phyloP scores from a whole-genome alignment of 2,329 filamentous ascomycete species.

The Epichloe bromicola region DNA sequence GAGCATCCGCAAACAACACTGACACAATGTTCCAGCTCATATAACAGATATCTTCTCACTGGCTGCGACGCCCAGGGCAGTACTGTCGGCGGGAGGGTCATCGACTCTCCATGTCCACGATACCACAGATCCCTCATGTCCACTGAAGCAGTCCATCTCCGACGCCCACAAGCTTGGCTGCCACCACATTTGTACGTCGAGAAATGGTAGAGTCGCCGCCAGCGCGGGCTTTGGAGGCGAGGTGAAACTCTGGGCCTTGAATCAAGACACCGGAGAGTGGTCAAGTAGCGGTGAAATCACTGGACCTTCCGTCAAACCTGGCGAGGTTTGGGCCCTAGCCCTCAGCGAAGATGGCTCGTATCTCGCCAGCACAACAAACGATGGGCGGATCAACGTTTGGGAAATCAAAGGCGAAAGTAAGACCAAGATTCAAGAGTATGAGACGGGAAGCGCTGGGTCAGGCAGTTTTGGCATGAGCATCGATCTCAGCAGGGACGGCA shows the following conservation, averaged over 20 bases:
- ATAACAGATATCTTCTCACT: constrained; percentile 74
- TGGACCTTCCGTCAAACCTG: constrained; percentile 38
- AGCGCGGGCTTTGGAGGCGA: constrained; percentile 85
- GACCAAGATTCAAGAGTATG: constrained; percentile 65
- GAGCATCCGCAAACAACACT: neutral
- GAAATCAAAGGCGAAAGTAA: constrained; percentile 44
- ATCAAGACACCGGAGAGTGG: constrained; percentile 44
- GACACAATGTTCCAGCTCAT: constrained; percentile 45
- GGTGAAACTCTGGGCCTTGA: constrained; percentile 65
- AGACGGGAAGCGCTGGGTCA: constrained; percentile 57
- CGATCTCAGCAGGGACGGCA: constrained; percentile 67
- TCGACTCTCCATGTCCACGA: constrained; percentile 72
- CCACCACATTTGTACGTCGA: constrained; percentile 69
- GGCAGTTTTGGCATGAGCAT: constrained; percentile 85
- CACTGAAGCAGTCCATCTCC: constrained; percentile 65
- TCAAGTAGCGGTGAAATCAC: constrained; percentile 27
- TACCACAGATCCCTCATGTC: constrained; percentile 57
- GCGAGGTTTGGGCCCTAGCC: constrained; percentile 77
- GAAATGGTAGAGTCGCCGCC: constrained; percentile 58
- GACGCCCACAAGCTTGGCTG: constrained; percentile 78
- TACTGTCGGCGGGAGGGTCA: constrained; percentile 76
- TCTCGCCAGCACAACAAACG: constrained; percentile 75
- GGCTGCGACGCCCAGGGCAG: constrained; percentile 56
- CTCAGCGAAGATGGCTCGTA: constrained; percentile 74
- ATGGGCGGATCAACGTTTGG: constrained; percentile 85